Base-by-base conservation (phyloP, 768 basidiomycete species). In the Dacryopinax primogenitus region DNA sequence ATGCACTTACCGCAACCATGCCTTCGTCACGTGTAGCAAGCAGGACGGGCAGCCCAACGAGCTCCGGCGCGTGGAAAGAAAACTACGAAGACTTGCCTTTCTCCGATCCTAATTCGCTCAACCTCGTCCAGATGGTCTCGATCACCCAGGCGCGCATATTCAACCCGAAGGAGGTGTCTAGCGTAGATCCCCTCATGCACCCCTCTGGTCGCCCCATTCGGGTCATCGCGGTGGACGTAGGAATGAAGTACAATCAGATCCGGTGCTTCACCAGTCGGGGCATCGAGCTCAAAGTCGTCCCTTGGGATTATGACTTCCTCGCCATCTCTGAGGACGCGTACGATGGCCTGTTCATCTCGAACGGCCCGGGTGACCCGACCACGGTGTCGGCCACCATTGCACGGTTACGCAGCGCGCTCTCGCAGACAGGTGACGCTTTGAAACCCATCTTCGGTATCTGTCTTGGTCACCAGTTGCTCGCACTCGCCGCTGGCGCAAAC, bases 201-300 rank as follows among this genome's bases (percentile, higher is more conserved):
- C 88, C 90, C 1, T 86, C 84, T 0, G 90, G 89, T 33, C 84
- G 93, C 62, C 77, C 84, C 0, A 73, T 98, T 33, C 88, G 96
- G 67, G 83, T 99, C 32, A 72, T 99, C 16, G 92, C 92, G 3
- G 77, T 98, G 66, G 96, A 99, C 74, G 95, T 98, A 62, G 96
- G 96, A n/a, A 98, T 98, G 91, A 99, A 99, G 77, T 96, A 90
- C 79, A 98, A 98, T 76, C 96, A 99, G 76, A 93, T 98, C 70
- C 84, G 96, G 34, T 99, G 96, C 79, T 97, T 99, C 78, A 84
- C 83, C 44, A 80, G 84, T 36, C 87, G 96, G 34, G 96, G 96
- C 62, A 84, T 97, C 35, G 92, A 98, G 75, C 80, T 98, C 73
- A 97, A 98, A 77, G 92, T 97, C 63, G 90, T 98, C 7, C 94